Conservation (phyloP, 306 rosid species). For the Elaeagnus macrophylla region DNA sequence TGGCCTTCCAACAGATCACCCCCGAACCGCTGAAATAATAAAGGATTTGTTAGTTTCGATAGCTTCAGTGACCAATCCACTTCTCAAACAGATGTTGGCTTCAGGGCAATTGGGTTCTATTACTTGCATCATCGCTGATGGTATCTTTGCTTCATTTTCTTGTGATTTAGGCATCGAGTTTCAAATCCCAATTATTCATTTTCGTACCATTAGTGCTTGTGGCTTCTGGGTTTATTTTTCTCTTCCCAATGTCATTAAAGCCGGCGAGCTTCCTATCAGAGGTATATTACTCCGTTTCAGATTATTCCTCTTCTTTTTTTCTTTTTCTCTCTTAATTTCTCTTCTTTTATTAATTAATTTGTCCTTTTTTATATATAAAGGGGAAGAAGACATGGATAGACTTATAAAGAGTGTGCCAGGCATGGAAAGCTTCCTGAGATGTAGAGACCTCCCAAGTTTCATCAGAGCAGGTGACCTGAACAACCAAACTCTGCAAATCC, state of each 20-base stretch:
- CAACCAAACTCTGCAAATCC: background rate
- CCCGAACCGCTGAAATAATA: background rate
- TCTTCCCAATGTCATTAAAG: conserved; percentile 22
- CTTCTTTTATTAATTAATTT: background rate
- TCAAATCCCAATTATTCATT: conserved; percentile 28
- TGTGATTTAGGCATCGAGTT: conserved; percentile 17
- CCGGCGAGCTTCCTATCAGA: conserved; percentile 36
- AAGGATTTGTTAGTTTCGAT: background rate
- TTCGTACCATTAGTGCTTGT: conserved; percentile 33
- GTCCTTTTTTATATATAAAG: conserved; percentile 6
- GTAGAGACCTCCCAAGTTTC: conserved; percentile 47
- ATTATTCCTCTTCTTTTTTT: too few species aligned
- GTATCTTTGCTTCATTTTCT: conserved; percentile 13
- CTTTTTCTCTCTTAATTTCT: too few species aligned
- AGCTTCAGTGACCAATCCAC: conserved; percentile 15
- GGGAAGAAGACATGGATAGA: conserved; percentile 48
- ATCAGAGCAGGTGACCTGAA: background rate
- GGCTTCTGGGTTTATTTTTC: conserved; percentile 33
- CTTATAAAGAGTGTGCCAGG: conserved; percentile 22
- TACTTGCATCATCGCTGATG: conserved; percentile 38
- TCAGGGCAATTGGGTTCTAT: background rate
- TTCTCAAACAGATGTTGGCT: conserved; percentile 18
- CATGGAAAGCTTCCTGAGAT: conserved; percentile 42
- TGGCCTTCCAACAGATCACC: conserved; percentile 13
- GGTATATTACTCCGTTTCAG: conserved; percentile 17